Evolutionary conservation across 2,329 filamentous ascomycete species (phyloP), one percentile per base, ranked within the genome.

Genomic region (Monosporascus sp.): DNA sequence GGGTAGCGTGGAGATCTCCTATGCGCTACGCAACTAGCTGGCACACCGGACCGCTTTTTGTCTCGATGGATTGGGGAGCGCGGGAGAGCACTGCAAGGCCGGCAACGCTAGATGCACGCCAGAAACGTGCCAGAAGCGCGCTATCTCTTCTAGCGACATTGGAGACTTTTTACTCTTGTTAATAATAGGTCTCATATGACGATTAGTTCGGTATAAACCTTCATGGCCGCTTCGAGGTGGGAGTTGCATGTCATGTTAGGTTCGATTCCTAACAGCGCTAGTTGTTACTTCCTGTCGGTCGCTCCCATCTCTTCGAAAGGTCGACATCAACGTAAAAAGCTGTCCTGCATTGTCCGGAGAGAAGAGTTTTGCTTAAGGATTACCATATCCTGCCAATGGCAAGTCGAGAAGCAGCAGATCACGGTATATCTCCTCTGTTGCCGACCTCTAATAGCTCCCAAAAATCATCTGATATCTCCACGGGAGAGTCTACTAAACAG

Each of bases 51-150:
- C n/a, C 44, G 48, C 54, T 54, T 44, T 37, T 8, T 49, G 37
- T 57, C 54, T 51, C 37, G 41, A 53, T 52, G 35, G 24, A 60
- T 61, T 16, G n/a, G 54, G 55, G 52, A 58, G 58, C 27, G 27
- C 27, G 27, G 27, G 27, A 3, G 9, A 31, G 27, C 9, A 31
- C 27, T 22, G 20, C 9, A 22, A 46, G 20, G 14, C 22, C 20
- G 17, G 22, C 43, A 46, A 27, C 43, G 22, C 43, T 46, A 46
- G 43, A 46, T 27, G 43, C 43, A 46, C 43, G 43, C 43, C 43
- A 46, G 43, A 46, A 46, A 9, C 3, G 2, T 46, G 22, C n/a
- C 24, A 46, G 43, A 46, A 46, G 43, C 22, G 43, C 24, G 43
- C 43, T 11, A 31, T n/a, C 2, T 17, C 14, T 19, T 14, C 5